Evolutionary conservation across 768 basidiomycete species (phyloP).

Genomic region (Mrakia blollopis): DNA sequence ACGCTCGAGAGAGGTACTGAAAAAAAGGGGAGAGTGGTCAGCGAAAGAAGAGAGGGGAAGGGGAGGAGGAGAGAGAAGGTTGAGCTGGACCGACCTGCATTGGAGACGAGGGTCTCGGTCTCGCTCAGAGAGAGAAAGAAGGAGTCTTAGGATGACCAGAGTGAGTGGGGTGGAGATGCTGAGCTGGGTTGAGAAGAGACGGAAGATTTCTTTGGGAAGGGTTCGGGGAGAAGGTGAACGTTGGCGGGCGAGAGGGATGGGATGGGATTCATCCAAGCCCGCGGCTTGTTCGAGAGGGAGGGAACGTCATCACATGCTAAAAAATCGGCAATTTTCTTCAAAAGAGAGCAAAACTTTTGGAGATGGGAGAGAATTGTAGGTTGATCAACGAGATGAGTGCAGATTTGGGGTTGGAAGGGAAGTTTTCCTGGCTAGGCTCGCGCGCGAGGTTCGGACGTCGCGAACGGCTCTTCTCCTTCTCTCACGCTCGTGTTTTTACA

Average conservation of each 20-base stretch:
- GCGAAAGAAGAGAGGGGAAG: not conserved
- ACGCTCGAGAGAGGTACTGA: slow-evolving; percentile 47
- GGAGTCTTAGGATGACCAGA: not conserved
- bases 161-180: not conserved
- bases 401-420: no score
- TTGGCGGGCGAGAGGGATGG: not conserved
- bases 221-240: not conserved
- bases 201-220: not conserved
- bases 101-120: not conserved
- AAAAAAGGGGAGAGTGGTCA: not conserved
- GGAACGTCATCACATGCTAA: not conserved
- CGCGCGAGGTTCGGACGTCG: no score
- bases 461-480: no score
- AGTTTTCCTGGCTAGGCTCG: no score
- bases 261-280: no score
- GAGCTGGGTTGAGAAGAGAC: not conserved
- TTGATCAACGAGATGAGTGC: no score
- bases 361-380: not conserved
- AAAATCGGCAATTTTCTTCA: not conserved
- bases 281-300: not conserved
- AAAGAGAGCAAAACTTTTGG: not conserved
- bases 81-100: not conserved
- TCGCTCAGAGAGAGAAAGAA: not conserved
- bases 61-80: not conserved
- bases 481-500: no score